phyloP scores from a whole-genome alignment of 148 eudicot species.

The Nyssa sinensis region DNA sequence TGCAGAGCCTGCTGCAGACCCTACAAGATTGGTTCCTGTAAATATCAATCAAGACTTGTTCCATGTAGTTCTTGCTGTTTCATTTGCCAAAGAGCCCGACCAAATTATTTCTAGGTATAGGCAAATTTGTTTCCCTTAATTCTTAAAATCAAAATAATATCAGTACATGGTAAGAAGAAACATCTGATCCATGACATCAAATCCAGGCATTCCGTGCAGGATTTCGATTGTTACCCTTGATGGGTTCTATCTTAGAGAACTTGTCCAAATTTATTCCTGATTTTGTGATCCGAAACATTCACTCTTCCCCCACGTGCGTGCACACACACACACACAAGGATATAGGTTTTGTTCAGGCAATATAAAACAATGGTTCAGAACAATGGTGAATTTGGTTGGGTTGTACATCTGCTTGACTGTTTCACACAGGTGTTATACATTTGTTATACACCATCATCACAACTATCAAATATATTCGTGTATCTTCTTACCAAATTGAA shows the following conservation, averaged over 20 bases:
- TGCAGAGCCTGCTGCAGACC: slow-evolving; percentile 93
- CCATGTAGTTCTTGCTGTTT: slow-evolving; percentile 83
- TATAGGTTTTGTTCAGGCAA: neutral
- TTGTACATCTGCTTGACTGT: too few relatives aligned
- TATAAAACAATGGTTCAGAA: too few relatives aligned
- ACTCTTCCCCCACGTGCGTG: too few relatives aligned
- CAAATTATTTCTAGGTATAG: slow-evolving; percentile 78
- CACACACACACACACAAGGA: too few relatives aligned
- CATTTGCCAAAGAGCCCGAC: slow-evolving; percentile 87
- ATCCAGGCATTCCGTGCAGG: neutral
- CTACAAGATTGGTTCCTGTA: slow-evolving; percentile 71
- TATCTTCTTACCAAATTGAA: too few relatives aligned
- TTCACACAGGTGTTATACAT: too few relatives aligned
- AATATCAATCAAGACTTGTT: slow-evolving; percentile 70
- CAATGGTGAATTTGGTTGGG: too few relatives aligned
- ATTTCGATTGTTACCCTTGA: neutral
- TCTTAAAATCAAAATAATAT: neutral
- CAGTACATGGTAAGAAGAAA: neutral
- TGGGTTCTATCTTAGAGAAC: neutral
- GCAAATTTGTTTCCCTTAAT: neutral
- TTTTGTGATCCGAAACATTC: neutral
- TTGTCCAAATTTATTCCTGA: neutral
- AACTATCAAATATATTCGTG: neutral
- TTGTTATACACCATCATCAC: neutral
- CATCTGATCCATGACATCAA: neutral